phyloP scores from a whole-genome alignment of 805 yeast genomes.

The Nakazawaea wyomingensis region DNA sequence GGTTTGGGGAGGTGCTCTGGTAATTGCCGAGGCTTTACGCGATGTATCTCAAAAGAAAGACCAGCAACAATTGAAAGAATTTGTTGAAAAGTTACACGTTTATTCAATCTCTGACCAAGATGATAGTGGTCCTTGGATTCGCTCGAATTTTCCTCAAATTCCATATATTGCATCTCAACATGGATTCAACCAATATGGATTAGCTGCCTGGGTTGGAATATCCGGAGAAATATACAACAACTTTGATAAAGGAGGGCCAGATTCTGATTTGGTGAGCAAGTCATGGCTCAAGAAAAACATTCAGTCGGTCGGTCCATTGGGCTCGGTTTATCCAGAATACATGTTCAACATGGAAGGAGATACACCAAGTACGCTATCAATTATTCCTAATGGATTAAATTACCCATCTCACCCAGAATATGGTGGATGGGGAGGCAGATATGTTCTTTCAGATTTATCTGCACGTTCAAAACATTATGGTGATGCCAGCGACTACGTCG shows the following conservation, averaged over 20 bases:
- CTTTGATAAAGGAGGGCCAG: conserved; percentile 25
- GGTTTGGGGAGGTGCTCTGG: conserved; percentile 28
- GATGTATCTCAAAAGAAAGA: conserved; percentile 19
- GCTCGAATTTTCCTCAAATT: conserved; percentile 22
- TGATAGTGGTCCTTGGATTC: conserved; percentile 28
- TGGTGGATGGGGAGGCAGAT: conserved; percentile 34
- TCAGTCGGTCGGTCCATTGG: conserved; percentile 23
- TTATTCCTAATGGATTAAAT: conserved; percentile 27
- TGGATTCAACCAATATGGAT: conserved; percentile 25
- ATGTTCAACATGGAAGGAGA: conserved; percentile 28
- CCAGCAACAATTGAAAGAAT: conserved; percentile 13
- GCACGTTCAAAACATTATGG: conserved; percentile 18
- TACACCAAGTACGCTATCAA: conserved; percentile 24
- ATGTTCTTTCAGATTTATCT: conserved; percentile 19
- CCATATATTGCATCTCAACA: conserved; percentile 23
- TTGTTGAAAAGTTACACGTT: conserved; percentile 18
- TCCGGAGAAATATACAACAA: conserved; percentile 22
- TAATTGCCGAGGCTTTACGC: conserved; percentile 26
- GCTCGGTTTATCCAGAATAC: conserved; percentile 21
- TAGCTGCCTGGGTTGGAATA: conserved; percentile 27
- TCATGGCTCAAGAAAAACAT: conserved; percentile 23
- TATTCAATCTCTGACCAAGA: conserved; percentile 30
- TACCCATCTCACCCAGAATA: conserved; percentile 24
- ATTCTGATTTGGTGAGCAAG: conserved; percentile 19
- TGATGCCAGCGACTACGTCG: conserved; percentile 21